A percentile compares a stretch with the other conserved stretches of the same genome.
Conservation (phyloP, 805 yeast species). For the Ogataea glucozyma region DNA sequence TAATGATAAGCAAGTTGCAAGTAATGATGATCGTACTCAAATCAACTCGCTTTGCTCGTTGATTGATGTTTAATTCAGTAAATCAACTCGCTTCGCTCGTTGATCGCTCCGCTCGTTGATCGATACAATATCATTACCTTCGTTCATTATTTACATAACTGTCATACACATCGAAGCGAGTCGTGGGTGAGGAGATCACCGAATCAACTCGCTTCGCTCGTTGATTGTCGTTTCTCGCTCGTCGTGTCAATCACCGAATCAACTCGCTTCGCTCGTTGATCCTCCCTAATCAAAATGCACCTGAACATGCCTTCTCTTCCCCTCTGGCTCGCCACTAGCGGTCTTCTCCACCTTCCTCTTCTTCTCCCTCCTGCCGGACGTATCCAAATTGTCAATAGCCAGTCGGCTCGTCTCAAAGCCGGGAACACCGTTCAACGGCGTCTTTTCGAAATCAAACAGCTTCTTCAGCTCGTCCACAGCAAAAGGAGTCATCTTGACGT, state of each 20-base stretch:
- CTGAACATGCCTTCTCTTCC: constrained; percentile 36
- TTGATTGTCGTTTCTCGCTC: no score
- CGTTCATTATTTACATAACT: not conserved
- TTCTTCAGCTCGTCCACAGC: constrained; percentile 49
- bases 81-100: not conserved
- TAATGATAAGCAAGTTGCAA: no score
- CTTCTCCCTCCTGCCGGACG: constrained; percentile 25
- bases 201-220: no score
- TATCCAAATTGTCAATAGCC: constrained; percentile 52
- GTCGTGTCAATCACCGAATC: no score
- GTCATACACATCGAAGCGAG: not conserved
- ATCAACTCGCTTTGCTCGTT: no score
- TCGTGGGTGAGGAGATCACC: no score
- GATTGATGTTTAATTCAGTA: no score
- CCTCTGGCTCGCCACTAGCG: constrained; percentile 27
- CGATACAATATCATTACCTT: no score
- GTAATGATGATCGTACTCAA: no score
- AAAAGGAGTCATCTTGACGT: constrained; percentile 46
- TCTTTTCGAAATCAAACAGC: constrained; percentile 61
- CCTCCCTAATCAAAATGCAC: constrained; percentile 30
- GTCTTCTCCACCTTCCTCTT: constrained; percentile 28
- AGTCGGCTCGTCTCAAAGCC: constrained; percentile 71
- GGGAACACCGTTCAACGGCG: constrained; percentile 69
- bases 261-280: not conserved
- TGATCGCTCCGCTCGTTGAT: not conserved